These are phyloP conservation scores for Dittrichia graveolens DNA, from an alignment of 129 eudicot species.

Conservation along the genomic window DNA sequence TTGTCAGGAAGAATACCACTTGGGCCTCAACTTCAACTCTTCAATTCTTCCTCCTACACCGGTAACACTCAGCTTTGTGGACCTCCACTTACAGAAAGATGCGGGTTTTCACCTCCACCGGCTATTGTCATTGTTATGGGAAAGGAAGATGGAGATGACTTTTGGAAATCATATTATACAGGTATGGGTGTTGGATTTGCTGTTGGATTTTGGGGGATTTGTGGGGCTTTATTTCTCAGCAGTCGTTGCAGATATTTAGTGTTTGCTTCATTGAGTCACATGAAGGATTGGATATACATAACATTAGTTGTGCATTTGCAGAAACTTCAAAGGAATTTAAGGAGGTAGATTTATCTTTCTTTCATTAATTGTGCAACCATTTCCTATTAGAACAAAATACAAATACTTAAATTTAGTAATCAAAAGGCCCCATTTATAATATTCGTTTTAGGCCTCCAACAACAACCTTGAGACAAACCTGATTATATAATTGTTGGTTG, in stretches of 20 bases:
- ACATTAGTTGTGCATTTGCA: neutral
- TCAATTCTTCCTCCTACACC: constrained; percentile 5
- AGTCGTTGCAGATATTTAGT: neutral
- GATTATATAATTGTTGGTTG: too few relatives aligned
- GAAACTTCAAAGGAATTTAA: neutral
- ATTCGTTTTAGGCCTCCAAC: too few relatives aligned
- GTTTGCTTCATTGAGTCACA: neutral
- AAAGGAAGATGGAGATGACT: neutral
- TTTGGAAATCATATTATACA: constrained; percentile 15
- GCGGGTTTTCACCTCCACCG: neutral
- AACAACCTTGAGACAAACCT: too few relatives aligned
- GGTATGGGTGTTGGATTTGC: constrained; percentile 22
- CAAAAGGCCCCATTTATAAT: too few relatives aligned
- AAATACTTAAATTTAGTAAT: too few relatives aligned
- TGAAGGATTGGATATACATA: constrained; percentile 12
- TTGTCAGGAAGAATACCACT: constrained; percentile 36
- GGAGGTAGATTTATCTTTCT: neutral
- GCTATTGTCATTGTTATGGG: neutral
- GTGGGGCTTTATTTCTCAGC: constrained; percentile 13
- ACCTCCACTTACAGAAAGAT: constrained; percentile 26
- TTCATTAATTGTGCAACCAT: too few relatives aligned
- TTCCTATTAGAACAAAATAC: too few relatives aligned
- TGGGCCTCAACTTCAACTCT: constrained; percentile 13
- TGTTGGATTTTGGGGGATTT: constrained; percentile 28
- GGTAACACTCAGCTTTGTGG: constrained; percentile 41